Conservation (phyloP, 23 red algal species). For the Cyanidiococcus yangmingshanensis region DNA sequence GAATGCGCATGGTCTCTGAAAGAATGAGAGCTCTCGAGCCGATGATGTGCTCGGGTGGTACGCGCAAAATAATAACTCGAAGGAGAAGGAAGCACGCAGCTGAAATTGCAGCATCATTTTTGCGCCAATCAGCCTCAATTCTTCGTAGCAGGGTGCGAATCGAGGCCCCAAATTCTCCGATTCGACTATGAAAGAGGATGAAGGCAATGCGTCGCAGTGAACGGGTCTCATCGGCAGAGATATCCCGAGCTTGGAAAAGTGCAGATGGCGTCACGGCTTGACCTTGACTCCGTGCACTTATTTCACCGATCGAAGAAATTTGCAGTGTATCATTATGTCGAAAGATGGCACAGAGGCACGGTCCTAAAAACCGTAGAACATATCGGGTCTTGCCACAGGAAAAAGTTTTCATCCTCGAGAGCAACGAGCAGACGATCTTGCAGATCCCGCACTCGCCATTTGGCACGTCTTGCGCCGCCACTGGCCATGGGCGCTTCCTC, state of each 20-base stretch:
- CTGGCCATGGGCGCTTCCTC: background rate
- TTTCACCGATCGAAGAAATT: background rate
- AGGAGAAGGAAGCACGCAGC: conserved; percentile 10
- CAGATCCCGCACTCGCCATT: background rate
- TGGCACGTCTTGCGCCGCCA: background rate
- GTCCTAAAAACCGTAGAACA: background rate
- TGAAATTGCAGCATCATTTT: background rate
- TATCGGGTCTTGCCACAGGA: background rate
- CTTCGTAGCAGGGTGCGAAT: background rate
- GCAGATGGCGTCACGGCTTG: background rate
- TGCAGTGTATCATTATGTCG: background rate
- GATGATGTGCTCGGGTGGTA: background rate
- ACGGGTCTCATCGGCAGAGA: background rate
- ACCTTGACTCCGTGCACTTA: background rate
- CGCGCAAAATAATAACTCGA: background rate
- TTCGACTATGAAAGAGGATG: conserved; percentile 13
- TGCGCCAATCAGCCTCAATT: background rate
- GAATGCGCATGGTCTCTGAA: background rate
- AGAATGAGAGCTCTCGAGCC: background rate
- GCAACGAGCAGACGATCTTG: background rate
- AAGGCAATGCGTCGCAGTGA: conserved; percentile 13
- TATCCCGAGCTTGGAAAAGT: background rate
- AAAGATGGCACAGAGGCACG: background rate
- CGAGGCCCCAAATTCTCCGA: background rate
- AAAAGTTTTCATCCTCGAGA: background rate